Percentiles rank a stretch among this genome's conserved stretches.
Conservation (phyloP, 1,139 yeast genomes). For the Geotrichum carabidarum region DNA sequence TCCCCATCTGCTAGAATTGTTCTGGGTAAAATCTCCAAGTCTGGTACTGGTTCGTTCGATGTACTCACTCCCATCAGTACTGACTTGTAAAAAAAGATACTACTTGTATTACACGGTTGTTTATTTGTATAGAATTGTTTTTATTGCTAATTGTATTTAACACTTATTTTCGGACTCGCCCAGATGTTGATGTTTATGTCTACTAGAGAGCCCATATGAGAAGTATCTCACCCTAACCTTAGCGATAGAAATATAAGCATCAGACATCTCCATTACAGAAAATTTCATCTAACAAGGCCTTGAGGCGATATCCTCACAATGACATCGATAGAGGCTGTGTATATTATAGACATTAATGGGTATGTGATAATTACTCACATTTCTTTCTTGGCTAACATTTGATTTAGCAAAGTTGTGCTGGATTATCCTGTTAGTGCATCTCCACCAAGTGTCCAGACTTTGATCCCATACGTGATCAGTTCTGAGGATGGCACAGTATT, state of each 20-base stretch:
- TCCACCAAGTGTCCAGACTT: conserved; percentile 48
- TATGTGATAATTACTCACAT: conserved; percentile 27
- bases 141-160: not conserved
- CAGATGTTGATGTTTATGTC: too few relatives aligned
- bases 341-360: conserved; percentile 56
- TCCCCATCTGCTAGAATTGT: conserved; percentile 96
- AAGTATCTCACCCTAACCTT: too few relatives aligned
- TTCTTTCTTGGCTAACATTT: conserved; percentile 15
- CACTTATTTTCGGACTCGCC: too few relatives aligned
- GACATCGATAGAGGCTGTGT: conserved; percentile 56
- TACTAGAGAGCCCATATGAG: too few relatives aligned
- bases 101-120: not conserved
- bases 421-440: conserved; percentile 52
- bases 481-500: conserved; percentile 20
- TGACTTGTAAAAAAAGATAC: conserved; percentile 1
- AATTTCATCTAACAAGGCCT: not conserved
- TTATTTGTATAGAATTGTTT: conserved; percentile 3
- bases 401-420: conserved; percentile 45
- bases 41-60: conserved; percentile 96
- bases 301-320: conserved; percentile 24
- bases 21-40: conserved; percentile 81
- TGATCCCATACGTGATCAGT: conserved; percentile 35
- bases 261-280: not conserved
- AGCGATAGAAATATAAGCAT: too few relatives aligned
- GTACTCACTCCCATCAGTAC: conserved; percentile 48